Evolutionary conservation across 768 basidiomycete genomes (phyloP).

Genomic region (Hypholoma fasciculare): DNA sequence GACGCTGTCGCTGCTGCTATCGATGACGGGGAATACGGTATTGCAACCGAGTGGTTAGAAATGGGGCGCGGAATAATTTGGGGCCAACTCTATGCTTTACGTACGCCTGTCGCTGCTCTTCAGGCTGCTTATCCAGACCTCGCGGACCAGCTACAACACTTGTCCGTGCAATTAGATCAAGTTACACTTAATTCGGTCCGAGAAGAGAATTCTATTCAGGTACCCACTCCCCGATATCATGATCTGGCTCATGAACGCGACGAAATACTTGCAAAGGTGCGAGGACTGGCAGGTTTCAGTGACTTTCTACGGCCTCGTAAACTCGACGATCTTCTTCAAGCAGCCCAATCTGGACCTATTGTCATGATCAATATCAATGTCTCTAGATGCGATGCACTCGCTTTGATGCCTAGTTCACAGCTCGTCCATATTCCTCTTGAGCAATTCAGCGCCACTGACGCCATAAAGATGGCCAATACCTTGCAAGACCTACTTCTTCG

Average conservation of each 20-base stretch:
- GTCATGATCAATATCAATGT: not conserved
- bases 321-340: slow-evolving; percentile 1
- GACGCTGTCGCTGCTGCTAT: slow-evolving; percentile 11
- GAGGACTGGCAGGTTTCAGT: slow-evolving; percentile 16
- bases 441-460: slow-evolving; percentile 11
- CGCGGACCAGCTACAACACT: not conserved
- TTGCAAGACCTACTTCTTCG: not conserved
- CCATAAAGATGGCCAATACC: not conserved
- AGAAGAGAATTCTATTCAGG: not conserved
- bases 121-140: slow-evolving; percentile 2
- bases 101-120: slow-evolving; percentile 10
- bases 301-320: slow-evolving; percentile 15
- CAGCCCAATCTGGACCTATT: slow-evolving; percentile 10
- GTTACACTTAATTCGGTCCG: not conserved
- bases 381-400: slow-evolving; percentile 19
- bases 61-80: slow-evolving; percentile 13
- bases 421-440: slow-evolving; percentile 10
- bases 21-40: not conserved
- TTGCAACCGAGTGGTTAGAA: slow-evolving; percentile 14
- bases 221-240: not conserved
- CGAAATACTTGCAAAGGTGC: slow-evolving; percentile 12
- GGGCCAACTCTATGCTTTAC: slow-evolving; percentile 12
- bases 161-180: slow-evolving; percentile 1
- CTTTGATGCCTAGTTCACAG: slow-evolving; percentile 6
- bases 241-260: slow-evolving; percentile 18